Base-by-base conservation (phyloP, 164 flowering plant species). In the Euptelea pleiosperma region DNA sequence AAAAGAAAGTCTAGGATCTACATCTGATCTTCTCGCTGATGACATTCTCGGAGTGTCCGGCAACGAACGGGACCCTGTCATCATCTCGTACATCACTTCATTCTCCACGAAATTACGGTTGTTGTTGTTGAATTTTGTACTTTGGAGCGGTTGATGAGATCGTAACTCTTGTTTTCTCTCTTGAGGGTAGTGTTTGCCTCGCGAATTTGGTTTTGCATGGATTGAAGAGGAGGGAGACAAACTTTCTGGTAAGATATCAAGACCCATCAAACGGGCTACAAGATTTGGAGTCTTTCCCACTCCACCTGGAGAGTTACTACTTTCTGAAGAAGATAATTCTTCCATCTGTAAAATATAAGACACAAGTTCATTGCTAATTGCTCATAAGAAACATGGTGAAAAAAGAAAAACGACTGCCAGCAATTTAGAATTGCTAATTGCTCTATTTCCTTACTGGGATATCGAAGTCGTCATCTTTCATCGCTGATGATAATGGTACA, bases 251-350 rank as follows among this genome's bases (percentile, higher is more conserved):
- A 92, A 79, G 5, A 84, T 70, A 56, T 92, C 98, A 15, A 92
- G 84, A 60, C 98, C 98, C 98, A 92, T 89, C 0, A 92, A 58
- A 28, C 98, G 80, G 7, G 96, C 98, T 8, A 92, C 96, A 1
- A 92, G 69, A 58, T 42, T 84, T 44, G 96, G 96, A 0, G 95
- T 86, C 66, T 78, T 92, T 31, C 75, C 42, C n/a, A n/a, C n/a
- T n/a, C n/a, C n/a, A 8, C 80, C 77, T 4, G 92, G 84, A 28
- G 85, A 80, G 58, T 42, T 65, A 68, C 65, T 67, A 19, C 61
- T 60, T 6, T 77, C 84, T 48, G 84, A 63, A 1, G 75, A 73
- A 2, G 61, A n/a, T n/a, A n/a, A n/a, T n/a, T n/a, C n/a, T n/a
- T n/a, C n/a, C n/a, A n/a, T n/a, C n/a, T n/a, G n/a, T n/a, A n/a